Percentiles rank a stretch among this genome's conserved stretches.
Evolutionary conservation across 2,329 filamentous ascomycete species (phyloP).

Genomic region (Calycina marina): DNA sequence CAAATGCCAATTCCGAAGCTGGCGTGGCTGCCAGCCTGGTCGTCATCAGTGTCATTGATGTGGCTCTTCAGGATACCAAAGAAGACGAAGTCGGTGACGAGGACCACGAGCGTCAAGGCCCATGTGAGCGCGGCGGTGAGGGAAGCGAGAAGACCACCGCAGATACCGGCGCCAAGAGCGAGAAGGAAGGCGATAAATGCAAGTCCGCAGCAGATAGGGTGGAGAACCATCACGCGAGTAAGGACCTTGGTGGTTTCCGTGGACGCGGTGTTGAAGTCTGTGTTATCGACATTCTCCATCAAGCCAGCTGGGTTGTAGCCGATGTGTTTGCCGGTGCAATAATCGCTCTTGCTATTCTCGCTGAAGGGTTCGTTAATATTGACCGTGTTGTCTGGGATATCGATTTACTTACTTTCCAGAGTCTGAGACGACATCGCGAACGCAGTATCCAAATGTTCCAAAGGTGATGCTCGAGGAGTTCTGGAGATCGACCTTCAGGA

Average conservation of each 20-base stretch:
- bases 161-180: slow-evolving; percentile 33
- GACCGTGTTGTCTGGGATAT: neutral
- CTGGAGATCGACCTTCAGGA: slow-evolving; percentile 36
- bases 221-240: slow-evolving; percentile 45
- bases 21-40: slow-evolving; percentile 26
- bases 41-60: slow-evolving; percentile 30
- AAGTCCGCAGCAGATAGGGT: slow-evolving; percentile 42
- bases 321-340: slow-evolving; percentile 32
- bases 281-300: slow-evolving; percentile 25
- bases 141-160: slow-evolving; percentile 36
- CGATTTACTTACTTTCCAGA: slow-evolving; percentile 13
- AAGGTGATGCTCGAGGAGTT: slow-evolving; percentile 30
- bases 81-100: slow-evolving; percentile 41
- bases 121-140: slow-evolving; percentile 35
- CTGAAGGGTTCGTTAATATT: neutral
- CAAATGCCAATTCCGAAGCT: slow-evolving; percentile 40
- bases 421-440: slow-evolving; percentile 19
- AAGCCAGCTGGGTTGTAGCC: slow-evolving; percentile 40
- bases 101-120: slow-evolving; percentile 31
- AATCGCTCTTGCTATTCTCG: slow-evolving; percentile 12
- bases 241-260: slow-evolving; percentile 32
- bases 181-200: slow-evolving; percentile 44
- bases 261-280: slow-evolving; percentile 28
- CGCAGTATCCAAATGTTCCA: slow-evolving; percentile 47
- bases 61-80: slow-evolving; percentile 38